phyloP scores from a whole-genome alignment of 495 filamentous ascomycete genomes.

The Parathielavia hyrcaniae region DNA sequence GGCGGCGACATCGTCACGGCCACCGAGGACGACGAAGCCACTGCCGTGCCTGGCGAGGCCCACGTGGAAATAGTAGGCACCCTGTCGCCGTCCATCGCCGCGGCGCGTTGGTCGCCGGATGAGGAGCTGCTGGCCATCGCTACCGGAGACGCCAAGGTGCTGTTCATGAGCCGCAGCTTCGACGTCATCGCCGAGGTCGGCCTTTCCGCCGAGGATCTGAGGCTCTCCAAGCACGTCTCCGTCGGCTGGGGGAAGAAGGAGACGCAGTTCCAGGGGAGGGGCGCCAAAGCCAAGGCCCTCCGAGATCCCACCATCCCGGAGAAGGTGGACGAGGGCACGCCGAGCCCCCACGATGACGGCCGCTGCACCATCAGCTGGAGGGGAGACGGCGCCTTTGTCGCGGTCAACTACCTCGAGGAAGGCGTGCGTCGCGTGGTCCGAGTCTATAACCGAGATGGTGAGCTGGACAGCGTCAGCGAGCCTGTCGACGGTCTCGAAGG shows the following conservation, averaged over 20 bases:
- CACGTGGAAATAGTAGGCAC: conserved; percentile 92
- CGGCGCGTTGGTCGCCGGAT: conserved; percentile 90
- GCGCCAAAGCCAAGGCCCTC: conserved; percentile 83
- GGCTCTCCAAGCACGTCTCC: conserved; percentile 88
- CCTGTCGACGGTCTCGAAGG: conserved; percentile 85
- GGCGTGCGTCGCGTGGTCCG: conserved; percentile 68
- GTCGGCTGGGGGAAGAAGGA: conserved; percentile 98
- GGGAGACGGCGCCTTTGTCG: conserved; percentile 88
- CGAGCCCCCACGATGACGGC: conserved; percentile 65
- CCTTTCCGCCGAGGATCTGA: conserved; percentile 69
- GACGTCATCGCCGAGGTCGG: conserved; percentile 70
- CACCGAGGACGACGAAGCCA: conserved; percentile 57
- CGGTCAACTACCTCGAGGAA: conserved; percentile 68
- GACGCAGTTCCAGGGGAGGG: conserved; percentile 93
- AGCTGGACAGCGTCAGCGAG: conserved; percentile 85
- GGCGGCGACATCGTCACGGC: conserved; percentile 87
- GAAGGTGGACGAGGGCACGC: conserved; percentile 74
- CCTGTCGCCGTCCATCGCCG: conserved; percentile 82
- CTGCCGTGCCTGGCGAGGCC: conserved; percentile 50
- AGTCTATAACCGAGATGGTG: conserved; percentile 83
- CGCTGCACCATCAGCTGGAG: conserved; percentile 78
- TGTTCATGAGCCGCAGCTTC: conserved; percentile 90
- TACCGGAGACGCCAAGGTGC: conserved; percentile 68
- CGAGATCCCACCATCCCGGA: conserved; percentile 93
- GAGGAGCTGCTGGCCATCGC: conserved; percentile 81